phyloP scores from a whole-genome alignment of 192 early-diverging fungal species.

The Coemansia furcata region DNA sequence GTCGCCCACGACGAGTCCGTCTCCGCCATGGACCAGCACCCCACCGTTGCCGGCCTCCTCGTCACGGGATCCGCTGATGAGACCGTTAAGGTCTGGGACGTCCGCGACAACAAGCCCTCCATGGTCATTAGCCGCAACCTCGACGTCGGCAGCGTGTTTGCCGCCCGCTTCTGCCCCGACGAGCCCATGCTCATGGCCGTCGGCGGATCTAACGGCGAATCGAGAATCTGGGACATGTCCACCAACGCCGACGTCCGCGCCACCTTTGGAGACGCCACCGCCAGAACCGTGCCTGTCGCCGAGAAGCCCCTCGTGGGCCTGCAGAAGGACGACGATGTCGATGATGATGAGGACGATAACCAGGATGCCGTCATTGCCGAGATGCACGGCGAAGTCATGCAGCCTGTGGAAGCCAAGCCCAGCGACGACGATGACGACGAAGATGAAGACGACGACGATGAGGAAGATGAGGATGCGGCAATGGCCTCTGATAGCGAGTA shows the following conservation, averaged over 20 bases:
- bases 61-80: slow-evolving; percentile 93
- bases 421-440: slow-evolving; percentile 37
- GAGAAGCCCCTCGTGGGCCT: slow-evolving; percentile 56
- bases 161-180: slow-evolving; percentile 85
- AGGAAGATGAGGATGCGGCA: slow-evolving; percentile 26
- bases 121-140: slow-evolving; percentile 86
- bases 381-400: slow-evolving; percentile 21
- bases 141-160: slow-evolving; percentile 84
- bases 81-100: slow-evolving; percentile 91
- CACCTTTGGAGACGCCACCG: slow-evolving; percentile 26
- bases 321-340: slow-evolving; percentile 10
- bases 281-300: slow-evolving; percentile 9
- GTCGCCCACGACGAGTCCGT: slow-evolving; percentile 93
- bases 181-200: slow-evolving; percentile 86
- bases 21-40: slow-evolving; percentile 82
- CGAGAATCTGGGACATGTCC: slow-evolving; percentile 91
- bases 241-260: slow-evolving; percentile 78
- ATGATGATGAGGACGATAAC: slow-evolving; percentile 52
- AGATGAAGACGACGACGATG: slow-evolving; percentile 26
- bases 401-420: not conserved
- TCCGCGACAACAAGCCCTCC: slow-evolving; percentile 66
- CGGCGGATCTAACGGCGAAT: slow-evolving; percentile 85
- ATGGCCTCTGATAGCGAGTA: slow-evolving; percentile 35
- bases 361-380: slow-evolving; percentile 47
- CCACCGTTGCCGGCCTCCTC: slow-evolving; percentile 72